A percentile compares a stretch with the other conserved stretches of the same genome.
Conservation (phyloP, 108 stramenopile genomes). For the Skeletonema marinoi region DNA sequence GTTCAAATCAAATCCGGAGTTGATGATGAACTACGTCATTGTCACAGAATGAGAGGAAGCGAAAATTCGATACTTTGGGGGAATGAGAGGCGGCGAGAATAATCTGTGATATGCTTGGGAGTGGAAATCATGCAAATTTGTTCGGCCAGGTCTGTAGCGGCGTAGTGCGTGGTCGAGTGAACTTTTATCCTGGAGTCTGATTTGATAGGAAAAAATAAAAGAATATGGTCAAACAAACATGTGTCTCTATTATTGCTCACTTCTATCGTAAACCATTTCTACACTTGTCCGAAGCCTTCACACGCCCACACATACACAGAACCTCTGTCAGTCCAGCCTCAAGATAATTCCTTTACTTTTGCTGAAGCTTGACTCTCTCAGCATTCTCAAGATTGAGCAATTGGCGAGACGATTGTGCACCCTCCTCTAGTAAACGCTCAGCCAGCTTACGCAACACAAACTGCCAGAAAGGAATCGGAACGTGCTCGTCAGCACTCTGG, state of each 20-base stretch:
- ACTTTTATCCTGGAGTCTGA: too few species aligned
- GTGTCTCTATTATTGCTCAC: neutral
- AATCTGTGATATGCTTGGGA: too few species aligned
- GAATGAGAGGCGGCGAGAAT: too few species aligned
- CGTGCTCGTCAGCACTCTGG: neutral
- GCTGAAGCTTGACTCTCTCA: neutral
- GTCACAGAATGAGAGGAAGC: too few species aligned
- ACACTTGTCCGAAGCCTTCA: too few species aligned
- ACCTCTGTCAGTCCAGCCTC: neutral
- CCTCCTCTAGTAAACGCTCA: constrained; percentile 1
- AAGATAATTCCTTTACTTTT: neutral
- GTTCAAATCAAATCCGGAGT: too few species aligned
- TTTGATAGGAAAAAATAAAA: too few species aligned
- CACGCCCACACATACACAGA: neutral
- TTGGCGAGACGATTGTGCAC: neutral
- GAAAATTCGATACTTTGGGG: too few species aligned
- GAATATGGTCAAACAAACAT: neutral
- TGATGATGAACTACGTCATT: too few species aligned
- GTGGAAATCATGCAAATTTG: too few species aligned
- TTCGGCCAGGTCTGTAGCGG: too few species aligned
- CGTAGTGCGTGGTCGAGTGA: too few species aligned
- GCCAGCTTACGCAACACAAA: constrained; percentile 8
- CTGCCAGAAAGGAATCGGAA: constrained; percentile 7
- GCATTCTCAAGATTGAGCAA: constrained; percentile 16
- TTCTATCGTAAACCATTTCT: neutral